These are phyloP conservation scores for Leishmania braziliensis DNA, from an alignment of 208 protist species.

Conservation along the genomic window DNA sequence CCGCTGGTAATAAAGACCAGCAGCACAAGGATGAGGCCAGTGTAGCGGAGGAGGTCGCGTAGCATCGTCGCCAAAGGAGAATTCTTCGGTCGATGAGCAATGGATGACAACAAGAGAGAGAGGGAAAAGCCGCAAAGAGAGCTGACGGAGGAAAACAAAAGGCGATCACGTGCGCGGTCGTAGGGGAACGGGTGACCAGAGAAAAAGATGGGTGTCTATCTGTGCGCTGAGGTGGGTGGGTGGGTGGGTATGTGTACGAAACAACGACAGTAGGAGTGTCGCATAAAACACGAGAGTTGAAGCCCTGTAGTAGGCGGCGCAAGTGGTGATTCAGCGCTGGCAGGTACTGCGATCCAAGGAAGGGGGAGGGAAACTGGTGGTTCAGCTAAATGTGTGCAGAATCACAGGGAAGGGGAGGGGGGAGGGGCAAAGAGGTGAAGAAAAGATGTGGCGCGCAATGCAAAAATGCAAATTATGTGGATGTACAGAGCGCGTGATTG, in stretches of 20 bases:
- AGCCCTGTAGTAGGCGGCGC: background rate
- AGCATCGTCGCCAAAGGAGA: slow-evolving; percentile 22
- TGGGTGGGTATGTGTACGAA: background rate
- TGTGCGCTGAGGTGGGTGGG: background rate
- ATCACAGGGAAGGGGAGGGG: background rate
- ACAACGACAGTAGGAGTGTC: background rate
- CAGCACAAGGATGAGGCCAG: slow-evolving; percentile 62
- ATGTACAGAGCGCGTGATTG: background rate
- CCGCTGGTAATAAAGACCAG: slow-evolving; percentile 60
- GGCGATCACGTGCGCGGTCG: background rate
- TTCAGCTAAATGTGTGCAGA: background rate
- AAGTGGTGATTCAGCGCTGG: background rate
- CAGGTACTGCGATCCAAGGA: background rate
- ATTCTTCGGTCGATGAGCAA: background rate
- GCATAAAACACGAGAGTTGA: background rate
- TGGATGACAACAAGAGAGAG: background rate
- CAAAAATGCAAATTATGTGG: background rate
- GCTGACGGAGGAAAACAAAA: slow-evolving; percentile 7
- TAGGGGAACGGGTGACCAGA: background rate
- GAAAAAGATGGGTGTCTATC: slow-evolving; percentile 3
- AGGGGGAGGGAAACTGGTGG: background rate
- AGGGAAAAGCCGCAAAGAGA: background rate
- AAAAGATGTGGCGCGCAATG: background rate
- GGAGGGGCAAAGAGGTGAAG: background rate
- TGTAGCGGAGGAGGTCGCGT: slow-evolving; percentile 59